Base-by-base conservation (phyloP, 441 rosid species). In the Gossypium schwendimanii region DNA sequence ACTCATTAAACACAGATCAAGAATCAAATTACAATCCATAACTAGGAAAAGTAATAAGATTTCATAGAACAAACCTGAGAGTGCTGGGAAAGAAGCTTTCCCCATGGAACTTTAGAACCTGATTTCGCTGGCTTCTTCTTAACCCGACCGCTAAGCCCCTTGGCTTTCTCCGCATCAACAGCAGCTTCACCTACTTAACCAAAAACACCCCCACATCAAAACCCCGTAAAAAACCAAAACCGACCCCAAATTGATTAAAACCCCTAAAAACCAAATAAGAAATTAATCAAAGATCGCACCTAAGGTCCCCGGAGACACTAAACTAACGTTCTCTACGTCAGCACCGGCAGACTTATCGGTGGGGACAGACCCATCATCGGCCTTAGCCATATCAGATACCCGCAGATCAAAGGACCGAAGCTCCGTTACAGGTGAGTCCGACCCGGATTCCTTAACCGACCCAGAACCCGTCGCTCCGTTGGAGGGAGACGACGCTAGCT, bases 1-100 rank as follows among this genome's bases (percentile, higher is more conserved):
- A 45, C 23, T 72, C 61, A 63, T 45, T 49, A 61, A 41, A 44
- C 8, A 47, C 15, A 67, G 61, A 75, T 36, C 50, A n/a, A 26
- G 18, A 72, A 54, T 68, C 26, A 36, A 45, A 76, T 58, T 44
- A 11, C 60, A 18, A 63, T 2, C 23, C 33, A 69, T 3, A 50
- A 75, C 33, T 21, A 7, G 28, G 33, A 69, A 21, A 77, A 54
- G 15, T 26, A 23, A 11, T 3, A 1, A 26, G 66, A 60, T 6
- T 15, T 53, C 23, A 1, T 9, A 69, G 72, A 53, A 75, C 85
- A 41, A 39, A 87, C 99, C 95, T 85, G 87, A 62, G 92, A 74
- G 73, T 83, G 87, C 91, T 95, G 93, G 4, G 98, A 93, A 76
- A 95, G 91, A 76, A 95, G 87, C 84, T 86, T 90, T 31, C 85